Evolutionary conservation across 345 rosid species (phyloP), one percentile per base, ranked within the genome.

Genomic region (Salix viminalis): DNA sequence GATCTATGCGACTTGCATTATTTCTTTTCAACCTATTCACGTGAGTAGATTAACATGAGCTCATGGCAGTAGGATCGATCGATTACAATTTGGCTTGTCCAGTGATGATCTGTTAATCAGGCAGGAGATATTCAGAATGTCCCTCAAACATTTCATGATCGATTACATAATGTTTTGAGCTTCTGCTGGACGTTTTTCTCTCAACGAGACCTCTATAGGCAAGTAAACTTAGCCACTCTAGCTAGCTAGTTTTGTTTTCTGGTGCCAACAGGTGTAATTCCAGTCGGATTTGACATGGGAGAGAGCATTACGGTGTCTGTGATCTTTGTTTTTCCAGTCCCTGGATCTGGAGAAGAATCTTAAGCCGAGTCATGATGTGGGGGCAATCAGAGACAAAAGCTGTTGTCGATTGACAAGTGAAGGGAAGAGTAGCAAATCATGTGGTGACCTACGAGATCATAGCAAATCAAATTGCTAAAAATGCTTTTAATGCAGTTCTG

Each of bases 391-490:
- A 73, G 79, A 80, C 80, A 75, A 74, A 79, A 84, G 74, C 68
- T 84, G 84, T 78, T 72, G 79, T 79, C 83, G 61, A 15, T 82
- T 79, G 86, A 83, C 77, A 83, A 75, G 37, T 65, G 81, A 73
- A 76, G 68, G 70, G 67, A 83, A 79, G 66, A 64, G 37, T 62
- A 82, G 74, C 62, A 61, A 77, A 77, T 79, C 75, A 23, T 72
- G 30, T 72, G 30, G 34, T 65, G 85, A 72, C 71, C 83, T 14
- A 69, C 58, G 66, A n/a, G 21, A 77, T 70, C 61, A 61, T 37
- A 28, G 58, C 26, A 76, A n/a, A 81, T 79, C 81, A 61, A 9
- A 34, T 72, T 21, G 65, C 64, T 52, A 19, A 21, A 32, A 62
- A 16, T 67, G 65, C 70, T 44, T 30, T 56, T 68, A 72, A 78